phyloP scores from a whole-genome alignment of 768 basidiomycete species.

The Tulasnella calospora region DNA sequence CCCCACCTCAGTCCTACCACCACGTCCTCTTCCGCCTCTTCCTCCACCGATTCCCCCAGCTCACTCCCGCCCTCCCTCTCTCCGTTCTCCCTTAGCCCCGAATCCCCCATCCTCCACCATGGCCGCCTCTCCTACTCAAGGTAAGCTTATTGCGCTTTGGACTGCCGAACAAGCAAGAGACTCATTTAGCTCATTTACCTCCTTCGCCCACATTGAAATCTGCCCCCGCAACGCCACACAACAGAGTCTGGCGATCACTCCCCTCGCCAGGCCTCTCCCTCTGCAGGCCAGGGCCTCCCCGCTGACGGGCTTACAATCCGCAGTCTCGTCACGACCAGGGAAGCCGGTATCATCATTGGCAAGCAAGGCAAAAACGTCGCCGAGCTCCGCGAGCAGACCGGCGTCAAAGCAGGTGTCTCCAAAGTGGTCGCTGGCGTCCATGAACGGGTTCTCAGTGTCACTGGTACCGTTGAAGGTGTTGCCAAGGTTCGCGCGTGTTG shows the following conservation, averaged over 20 bases:
- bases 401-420: constrained; percentile 97
- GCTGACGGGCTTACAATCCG: constrained; percentile 78
- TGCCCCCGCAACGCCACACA: neutral
- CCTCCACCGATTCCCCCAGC: neutral
- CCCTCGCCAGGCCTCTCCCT: constrained; percentile 73
- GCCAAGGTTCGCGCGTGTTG: constrained; percentile 59
- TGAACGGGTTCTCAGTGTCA: constrained; percentile 93
- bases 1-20: constrained; percentile 2
- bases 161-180: constrained; percentile 1
- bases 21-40: constrained; percentile 9
- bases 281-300: constrained; percentile 40
- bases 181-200: constrained; percentile 12
- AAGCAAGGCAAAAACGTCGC: constrained; percentile 97
- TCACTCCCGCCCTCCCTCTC: constrained; percentile 9
- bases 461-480: constrained; percentile 86
- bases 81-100: constrained; percentile 19
- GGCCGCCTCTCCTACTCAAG: constrained; percentile 24
- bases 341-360: constrained; percentile 95
- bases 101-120: constrained; percentile 10
- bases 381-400: constrained; percentile 89
- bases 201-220: constrained; percentile 8
- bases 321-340: constrained; percentile 93
- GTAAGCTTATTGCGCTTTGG: constrained; percentile 12
- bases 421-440: constrained; percentile 97
- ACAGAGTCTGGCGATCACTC: constrained; percentile 29